Evolutionary conservation across 441 rosid genomes (phyloP).

Genomic region (Croton laevigatus): DNA sequence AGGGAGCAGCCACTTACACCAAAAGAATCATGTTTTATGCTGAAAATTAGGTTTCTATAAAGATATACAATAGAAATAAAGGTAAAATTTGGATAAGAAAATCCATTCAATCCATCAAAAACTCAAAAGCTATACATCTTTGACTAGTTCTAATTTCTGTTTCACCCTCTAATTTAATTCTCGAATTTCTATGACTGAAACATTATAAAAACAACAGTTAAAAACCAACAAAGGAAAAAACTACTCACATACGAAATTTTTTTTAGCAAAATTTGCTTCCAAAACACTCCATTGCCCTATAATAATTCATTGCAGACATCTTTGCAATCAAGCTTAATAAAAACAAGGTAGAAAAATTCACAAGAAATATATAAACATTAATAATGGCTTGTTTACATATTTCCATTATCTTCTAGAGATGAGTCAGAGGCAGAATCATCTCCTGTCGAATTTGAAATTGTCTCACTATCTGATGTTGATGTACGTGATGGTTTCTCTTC

Average conservation of each 20-base stretch:
- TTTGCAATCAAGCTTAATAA: constrained; percentile 29
- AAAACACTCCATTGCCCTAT: constrained; percentile 27
- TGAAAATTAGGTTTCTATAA: no score
- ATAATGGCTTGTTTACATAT: constrained; percentile 19
- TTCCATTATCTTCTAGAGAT: constrained; percentile 59
- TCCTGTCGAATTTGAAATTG: constrained; percentile 52
- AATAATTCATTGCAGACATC: constrained; percentile 20
- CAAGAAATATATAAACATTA: background rate
- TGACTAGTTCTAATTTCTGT: no score
- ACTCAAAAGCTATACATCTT: no score
- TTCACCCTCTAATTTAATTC: background rate
- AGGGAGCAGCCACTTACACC: no score
- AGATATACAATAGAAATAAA: no score
- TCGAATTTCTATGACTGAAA: background rate
- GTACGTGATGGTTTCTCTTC: constrained; percentile 55
- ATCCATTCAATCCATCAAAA: no score
- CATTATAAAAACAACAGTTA: background rate
- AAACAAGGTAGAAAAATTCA: constrained; percentile 1
- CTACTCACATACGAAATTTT: constrained; percentile 35
- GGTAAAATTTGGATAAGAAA: no score
- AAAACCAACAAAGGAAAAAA: background rate
- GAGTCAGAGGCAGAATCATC: constrained; percentile 96
- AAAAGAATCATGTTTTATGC: no score
- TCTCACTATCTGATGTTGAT: constrained; percentile 74
- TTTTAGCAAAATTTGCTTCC: constrained; percentile 35